These are phyloP conservation scores for Citrullus colocynthis DNA, from an alignment of 306 rosid species.

Conservation along the genomic window DNA sequence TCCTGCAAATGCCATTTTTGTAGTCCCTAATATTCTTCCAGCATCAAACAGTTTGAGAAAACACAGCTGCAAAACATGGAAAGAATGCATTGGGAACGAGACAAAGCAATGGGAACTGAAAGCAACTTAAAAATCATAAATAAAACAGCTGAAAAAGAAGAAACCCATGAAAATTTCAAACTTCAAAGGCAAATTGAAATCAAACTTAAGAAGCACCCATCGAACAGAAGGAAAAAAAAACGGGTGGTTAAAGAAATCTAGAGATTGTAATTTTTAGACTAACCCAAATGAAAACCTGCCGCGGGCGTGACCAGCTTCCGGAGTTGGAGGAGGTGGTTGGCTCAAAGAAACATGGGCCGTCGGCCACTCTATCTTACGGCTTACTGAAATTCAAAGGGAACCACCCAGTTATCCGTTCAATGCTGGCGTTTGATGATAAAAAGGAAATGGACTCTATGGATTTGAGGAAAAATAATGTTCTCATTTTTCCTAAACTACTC, in stretches of 20 bases:
- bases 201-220: not conserved
- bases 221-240: not conserved
- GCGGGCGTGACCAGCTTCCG: not conserved
- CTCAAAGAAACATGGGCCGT: not conserved
- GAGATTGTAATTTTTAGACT: not conserved
- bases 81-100: not conserved
- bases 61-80: not conserved
- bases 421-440: too few relatives aligned
- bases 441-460: too few relatives aligned
- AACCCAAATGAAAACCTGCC: not conserved
- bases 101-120: not conserved
- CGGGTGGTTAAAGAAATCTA: not conserved
- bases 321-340: not conserved
- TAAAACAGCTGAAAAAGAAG: not conserved
- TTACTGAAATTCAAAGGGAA: not conserved
- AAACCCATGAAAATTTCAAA: not conserved
- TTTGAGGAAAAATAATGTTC: too few relatives aligned
- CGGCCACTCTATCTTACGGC: not conserved
- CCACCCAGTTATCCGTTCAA: not conserved
- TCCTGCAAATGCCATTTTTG: conserved; percentile 47
- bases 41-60: not conserved
- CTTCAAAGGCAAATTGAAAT: not conserved
- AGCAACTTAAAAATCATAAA: not conserved
- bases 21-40: not conserved
- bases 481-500: too few relatives aligned